Evolutionary conservation across 768 basidiomycete genomes (phyloP), one percentile per base, ranked within the genome.

Genomic region (Boletus insuetus): DNA sequence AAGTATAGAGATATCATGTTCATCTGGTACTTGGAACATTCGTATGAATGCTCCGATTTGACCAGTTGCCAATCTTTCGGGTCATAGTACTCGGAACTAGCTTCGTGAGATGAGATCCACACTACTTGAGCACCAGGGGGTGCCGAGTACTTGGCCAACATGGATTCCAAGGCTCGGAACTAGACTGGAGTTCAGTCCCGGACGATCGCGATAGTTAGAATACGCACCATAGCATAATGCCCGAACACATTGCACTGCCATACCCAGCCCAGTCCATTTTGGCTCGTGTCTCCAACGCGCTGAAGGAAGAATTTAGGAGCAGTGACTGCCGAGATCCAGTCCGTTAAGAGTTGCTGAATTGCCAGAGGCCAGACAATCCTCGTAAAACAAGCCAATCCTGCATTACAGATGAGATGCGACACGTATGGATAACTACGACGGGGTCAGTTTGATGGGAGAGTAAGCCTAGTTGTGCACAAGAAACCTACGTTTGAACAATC

Each of bases 221-320:
- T 5, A 78, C 86, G 51, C 64, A 93, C 91, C 60, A 94, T 71
- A 29, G 78, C 79, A 65, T 86, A 94, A 69, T 93, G 91, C 1
- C 86, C 84, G 53, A 94, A 92, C 26, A 92, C 72, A 62, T 94
- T 94, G 55, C 83, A 87, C 65, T 93, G 89, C 89, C 91, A 94
- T 8, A 85, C 81, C 79, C 80, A 86, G 3, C 92, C 92, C 0
- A 92, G 71, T 6, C 86, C 84, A 59, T 94, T 90, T 5, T 72
- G 70, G 58, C 82, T 89, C 47, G 78, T 60, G 58, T 84, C 79
- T 9, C 87, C 89, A 12, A 55, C 64, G 29, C 75, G 68, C 66
- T 94, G 89, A 5, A 75, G 54, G 63, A 85, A 80, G 69, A 69
- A 91, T 14, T 50, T 59, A 2, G 89, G 89, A 4, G 71, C 53